Conservation (phyloP, 176 grass and related monocot genomes). For the Raddia guianensis region DNA sequence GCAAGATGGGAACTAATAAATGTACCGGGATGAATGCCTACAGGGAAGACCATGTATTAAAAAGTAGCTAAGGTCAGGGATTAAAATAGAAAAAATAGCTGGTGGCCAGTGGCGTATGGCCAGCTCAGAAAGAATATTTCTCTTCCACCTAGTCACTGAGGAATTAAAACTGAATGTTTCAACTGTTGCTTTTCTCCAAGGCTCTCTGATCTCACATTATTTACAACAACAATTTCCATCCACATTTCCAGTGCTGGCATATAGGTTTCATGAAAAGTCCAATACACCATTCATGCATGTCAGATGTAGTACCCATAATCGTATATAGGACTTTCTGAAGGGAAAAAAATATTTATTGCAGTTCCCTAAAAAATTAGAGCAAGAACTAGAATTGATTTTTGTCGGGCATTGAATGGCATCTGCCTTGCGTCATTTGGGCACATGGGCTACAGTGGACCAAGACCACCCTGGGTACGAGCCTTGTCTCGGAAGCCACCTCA, state of each 20-base stretch:
- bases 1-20: background rate
- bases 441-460: no score
- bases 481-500: no score
- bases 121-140: slow-evolving; percentile 50
- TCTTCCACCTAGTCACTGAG: slow-evolving; percentile 27
- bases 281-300: background rate
- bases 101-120: slow-evolving; percentile 42
- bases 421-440: no score
- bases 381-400: background rate
- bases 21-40: slow-evolving; percentile 13
- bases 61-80: slow-evolving; percentile 5
- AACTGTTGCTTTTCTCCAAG: slow-evolving; percentile 14
- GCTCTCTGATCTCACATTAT: background rate
- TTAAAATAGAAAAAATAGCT: slow-evolving; percentile 35
- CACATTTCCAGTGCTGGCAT: slow-evolving; percentile 1
- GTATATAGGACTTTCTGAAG: background rate
- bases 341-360: background rate
- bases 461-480: no score
- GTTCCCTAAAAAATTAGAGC: background rate
- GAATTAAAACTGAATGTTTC: slow-evolving; percentile 19
- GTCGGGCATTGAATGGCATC: no score
- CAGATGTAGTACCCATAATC: background rate
- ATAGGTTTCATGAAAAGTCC: background rate
- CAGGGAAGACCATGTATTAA: slow-evolving; percentile 32
- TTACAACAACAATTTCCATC: background rate